Base-by-base conservation (phyloP, 495 filamentous ascomycete species). In the Neurospora discreta region DNA sequence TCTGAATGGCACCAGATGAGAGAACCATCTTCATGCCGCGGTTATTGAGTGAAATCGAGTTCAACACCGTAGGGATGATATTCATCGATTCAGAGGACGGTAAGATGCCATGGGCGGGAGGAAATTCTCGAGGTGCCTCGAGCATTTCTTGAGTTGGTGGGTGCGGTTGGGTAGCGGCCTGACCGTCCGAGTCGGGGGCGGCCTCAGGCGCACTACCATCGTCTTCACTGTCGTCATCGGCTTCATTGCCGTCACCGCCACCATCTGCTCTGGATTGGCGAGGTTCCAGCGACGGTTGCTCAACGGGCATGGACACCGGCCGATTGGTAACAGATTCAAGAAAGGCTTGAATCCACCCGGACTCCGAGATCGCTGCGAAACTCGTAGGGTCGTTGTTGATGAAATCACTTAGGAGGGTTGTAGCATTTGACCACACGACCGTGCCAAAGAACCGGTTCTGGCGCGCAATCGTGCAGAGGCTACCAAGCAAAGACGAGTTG, bases 361-460 rank as follows among this genome's bases (percentile, higher is more conserved):
- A 93, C 82, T 99, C 96, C 20, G 91, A 92, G 74, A 99, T 94
- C 20, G 97, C 93, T 38, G 92, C 89, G 77, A 98, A 98, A 77
- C 96, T 99, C 5, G 96, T 98, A 3, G 96, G 96, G 76, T 99
- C 96, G 78, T 98, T 98, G 80, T 99, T 96, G 72, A 99, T 97
- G 83, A 98, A 98, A 77, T 90, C 95, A 80, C 92, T 95, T 38
- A 98, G 85, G 74, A 98, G 93, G 74, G 90, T 91, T 71, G 95
- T 92, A 20, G 93, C 91, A 77, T 92, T 91, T 71, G 93, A 96
- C 96, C 96, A 99, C 18, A 98, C 92, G 74, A 92, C 89, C 15
- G 93, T 93, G 52, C 96, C 96, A 78, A 93, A 99, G 18, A 92
- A 83, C 16, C 80, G 79, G 36, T 89, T 89, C 72, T 97, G 91